These are phyloP conservation scores for Penstemon eatonii DNA, from an alignment of 257 asterid genomes.

Conservation along the genomic window DNA sequence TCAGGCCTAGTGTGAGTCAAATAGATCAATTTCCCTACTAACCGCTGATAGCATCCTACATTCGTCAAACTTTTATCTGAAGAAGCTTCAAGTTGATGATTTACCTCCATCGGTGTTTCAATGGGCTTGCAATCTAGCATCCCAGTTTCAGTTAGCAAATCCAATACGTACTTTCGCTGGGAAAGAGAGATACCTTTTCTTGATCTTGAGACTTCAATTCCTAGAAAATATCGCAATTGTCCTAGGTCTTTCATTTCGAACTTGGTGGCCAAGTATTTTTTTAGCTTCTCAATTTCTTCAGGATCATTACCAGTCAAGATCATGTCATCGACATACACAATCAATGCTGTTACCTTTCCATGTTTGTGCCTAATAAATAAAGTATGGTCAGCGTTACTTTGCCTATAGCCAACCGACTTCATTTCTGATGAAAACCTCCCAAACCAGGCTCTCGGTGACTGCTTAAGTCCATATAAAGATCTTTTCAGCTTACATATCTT, in stretches of 20 bases:
- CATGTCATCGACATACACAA: not conserved
- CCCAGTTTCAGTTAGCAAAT: not conserved
- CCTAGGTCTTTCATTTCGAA: not conserved
- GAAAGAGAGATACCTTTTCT: not conserved
- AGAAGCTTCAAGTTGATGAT: not conserved
- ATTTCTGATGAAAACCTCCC: not conserved
- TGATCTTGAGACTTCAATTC: not conserved
- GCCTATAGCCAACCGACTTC: not conserved
- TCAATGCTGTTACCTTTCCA: not conserved
- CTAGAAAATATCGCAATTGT: not conserved
- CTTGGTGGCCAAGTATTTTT: not conserved
- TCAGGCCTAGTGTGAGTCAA: not conserved
- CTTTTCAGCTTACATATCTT: not conserved
- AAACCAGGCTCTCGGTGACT: constrained; percentile 2
- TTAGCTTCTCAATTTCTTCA: not conserved
- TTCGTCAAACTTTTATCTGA: not conserved
- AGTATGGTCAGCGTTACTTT: not conserved
- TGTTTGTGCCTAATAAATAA: not conserved
- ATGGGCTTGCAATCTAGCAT: not conserved
- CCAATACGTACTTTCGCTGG: not conserved
- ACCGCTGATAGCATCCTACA: not conserved
- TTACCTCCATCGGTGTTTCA: not conserved
- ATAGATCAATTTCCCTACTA: not conserved
- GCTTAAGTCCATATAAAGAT: not conserved
- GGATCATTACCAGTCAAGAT: not conserved